A percentile compares a stretch with the other conserved stretches of the same genome.
Evolutionary conservation across 129 eudicot species (phyloP).

Genomic region (Smallanthus sonchifolius): DNA sequence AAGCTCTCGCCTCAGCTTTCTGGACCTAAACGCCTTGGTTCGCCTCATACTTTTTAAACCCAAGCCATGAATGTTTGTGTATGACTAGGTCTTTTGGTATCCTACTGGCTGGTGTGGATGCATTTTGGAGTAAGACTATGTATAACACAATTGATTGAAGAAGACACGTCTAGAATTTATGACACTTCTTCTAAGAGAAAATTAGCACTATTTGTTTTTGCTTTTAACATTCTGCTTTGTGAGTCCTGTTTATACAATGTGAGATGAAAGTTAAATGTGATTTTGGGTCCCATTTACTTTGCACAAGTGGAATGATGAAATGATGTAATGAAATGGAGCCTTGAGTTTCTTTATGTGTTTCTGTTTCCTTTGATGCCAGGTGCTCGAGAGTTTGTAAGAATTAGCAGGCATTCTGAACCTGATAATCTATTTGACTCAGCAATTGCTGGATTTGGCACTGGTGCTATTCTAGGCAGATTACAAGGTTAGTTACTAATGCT

Average conservation of each 20-base stretch:
- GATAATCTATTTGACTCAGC: constrained; percentile 80
- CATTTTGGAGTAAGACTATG: background rate
- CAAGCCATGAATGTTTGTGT: background rate
- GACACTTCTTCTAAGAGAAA: background rate
- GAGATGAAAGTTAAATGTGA: background rate
- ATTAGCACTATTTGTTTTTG: background rate
- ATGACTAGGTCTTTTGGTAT: background rate
- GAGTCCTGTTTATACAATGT: background rate
- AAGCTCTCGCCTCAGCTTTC: background rate
- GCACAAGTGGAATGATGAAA: background rate
- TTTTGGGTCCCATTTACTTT: background rate
- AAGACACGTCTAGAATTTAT: background rate
- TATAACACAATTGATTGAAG: background rate
- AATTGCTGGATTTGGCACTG: constrained; percentile 84
- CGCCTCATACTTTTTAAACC: background rate
- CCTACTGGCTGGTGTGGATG: background rate
- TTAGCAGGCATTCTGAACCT: constrained; percentile 57
- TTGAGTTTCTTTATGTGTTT: constrained; percentile 1
- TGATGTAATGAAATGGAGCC: background rate
- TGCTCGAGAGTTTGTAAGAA: constrained; percentile 83
- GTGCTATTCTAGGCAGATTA: constrained; percentile 92
- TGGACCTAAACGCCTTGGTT: background rate
- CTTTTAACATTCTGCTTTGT: background rate
- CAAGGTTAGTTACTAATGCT: constrained; percentile 58
- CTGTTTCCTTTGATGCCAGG: constrained; percentile 43